Percentiles rank a stretch among this genome's conserved stretches.
phyloP scores from a whole-genome alignment of 1,284 basidiomycete species.

The Sanguinoderma infundibulare region DNA sequence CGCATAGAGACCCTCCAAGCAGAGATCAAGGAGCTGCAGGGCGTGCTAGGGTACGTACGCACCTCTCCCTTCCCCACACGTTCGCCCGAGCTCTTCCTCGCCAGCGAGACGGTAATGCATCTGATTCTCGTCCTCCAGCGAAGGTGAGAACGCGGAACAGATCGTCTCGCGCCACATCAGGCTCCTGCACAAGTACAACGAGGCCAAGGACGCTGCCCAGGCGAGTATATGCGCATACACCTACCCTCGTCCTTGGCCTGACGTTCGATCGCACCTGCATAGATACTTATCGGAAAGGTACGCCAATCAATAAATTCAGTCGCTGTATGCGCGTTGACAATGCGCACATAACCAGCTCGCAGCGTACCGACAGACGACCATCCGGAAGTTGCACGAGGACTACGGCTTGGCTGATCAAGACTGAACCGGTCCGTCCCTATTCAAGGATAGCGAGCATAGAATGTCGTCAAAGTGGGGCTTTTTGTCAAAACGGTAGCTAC shows the following conservation, averaged over 20 bases:
- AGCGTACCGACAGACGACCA: constrained; percentile 61
- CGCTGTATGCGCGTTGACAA: too few relatives aligned
- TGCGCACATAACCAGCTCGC: constrained; percentile 54
- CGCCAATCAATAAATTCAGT: background rate
- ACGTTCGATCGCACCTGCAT: background rate
- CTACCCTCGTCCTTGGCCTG: background rate
- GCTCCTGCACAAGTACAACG: constrained; percentile 76
- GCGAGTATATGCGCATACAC: constrained; percentile 36
- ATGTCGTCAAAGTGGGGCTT: too few relatives aligned
- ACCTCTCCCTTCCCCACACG: background rate
- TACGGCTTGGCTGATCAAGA: constrained; percentile 57
- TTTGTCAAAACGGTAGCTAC: too few relatives aligned
- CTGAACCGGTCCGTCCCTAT: too few relatives aligned
- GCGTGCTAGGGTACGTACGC: constrained; percentile 60
- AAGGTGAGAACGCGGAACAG: constrained; percentile 59
- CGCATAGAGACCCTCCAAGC: constrained; percentile 54
- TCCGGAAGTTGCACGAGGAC: constrained; percentile 73
- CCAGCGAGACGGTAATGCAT: background rate
- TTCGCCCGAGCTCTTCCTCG: too few relatives aligned
- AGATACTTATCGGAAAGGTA: constrained; percentile 66
- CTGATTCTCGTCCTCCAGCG: constrained; percentile 36
- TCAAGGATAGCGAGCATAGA: too few relatives aligned
- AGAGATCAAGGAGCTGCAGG: constrained; percentile 56
- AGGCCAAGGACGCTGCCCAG: constrained; percentile 82
- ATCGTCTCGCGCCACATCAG: constrained; percentile 74